Percentiles rank a stretch among this genome's conserved stretches.
These are phyloP conservation scores for Wickerhamomyces silvicola DNA, from an alignment of 805 yeast genomes.

Conservation along the genomic window DNA sequence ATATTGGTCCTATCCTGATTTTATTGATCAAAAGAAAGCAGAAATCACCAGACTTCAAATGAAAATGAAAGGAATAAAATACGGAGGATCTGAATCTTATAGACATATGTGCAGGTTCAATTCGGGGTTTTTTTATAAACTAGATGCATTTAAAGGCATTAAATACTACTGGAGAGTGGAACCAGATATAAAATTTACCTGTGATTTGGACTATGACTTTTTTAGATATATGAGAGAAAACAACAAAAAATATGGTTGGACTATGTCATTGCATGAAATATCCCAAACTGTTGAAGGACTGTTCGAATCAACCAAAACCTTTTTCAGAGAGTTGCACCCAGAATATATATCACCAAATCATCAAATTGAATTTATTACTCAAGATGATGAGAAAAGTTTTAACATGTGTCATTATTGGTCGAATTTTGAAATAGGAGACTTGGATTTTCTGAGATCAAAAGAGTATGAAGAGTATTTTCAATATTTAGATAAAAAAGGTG, in stretches of 20 bases:
- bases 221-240: conserved; percentile 51
- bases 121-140: conserved; percentile 53
- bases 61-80: conserved; percentile 38
- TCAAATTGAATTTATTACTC: conserved; percentile 54
- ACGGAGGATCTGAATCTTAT: conserved; percentile 56
- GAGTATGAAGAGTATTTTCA: conserved; percentile 57
- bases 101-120: conserved; percentile 57
- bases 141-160: conserved; percentile 50
- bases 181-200: conserved; percentile 54
- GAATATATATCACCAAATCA: conserved; percentile 41
- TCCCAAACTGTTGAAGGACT: conserved; percentile 53
- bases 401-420: conserved; percentile 83
- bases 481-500: conserved; percentile 60
- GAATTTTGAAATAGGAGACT: conserved; percentile 68
- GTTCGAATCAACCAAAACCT: conserved; percentile 51
- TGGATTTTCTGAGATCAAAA: conserved; percentile 57
- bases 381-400: conserved; percentile 57
- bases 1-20: conserved; percentile 64
- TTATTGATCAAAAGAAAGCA: conserved; percentile 48
- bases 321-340: conserved; percentile 38
- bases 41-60: conserved; percentile 35
- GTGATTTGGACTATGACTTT: conserved; percentile 59
- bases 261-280: conserved; percentile 60
- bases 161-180: conserved; percentile 75
- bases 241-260: conserved; percentile 59